Conservation (phyloP, 371 early-diverging fungal genomes). For the Syncephalastrum sp. region DNA sequence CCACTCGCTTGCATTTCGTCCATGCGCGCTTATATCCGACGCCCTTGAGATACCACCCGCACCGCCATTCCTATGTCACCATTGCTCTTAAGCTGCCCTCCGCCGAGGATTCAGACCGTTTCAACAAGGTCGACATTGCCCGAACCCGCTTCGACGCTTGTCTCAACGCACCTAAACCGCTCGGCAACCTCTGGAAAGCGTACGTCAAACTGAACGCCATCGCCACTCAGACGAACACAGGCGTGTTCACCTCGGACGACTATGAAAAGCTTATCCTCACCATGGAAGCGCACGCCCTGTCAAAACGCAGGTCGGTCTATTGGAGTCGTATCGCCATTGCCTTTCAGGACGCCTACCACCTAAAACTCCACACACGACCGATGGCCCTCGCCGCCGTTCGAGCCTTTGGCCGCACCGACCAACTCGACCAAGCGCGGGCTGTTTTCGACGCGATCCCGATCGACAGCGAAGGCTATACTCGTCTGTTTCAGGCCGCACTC, state of each 20-base stretch:
- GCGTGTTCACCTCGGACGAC: constrained; percentile 16
- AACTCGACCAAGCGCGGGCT: constrained; percentile 10
- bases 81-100: too few relatives aligned
- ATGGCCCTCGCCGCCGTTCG: constrained; percentile 23
- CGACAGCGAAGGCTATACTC: constrained; percentile 12
- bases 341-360: constrained; percentile 16
- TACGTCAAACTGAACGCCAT: constrained; percentile 11
- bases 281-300: constrained; percentile 8
- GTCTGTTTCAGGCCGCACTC: constrained; percentile 24
- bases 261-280: constrained; percentile 31
- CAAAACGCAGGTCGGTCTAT: constrained; percentile 14
- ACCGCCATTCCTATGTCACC: not conserved
- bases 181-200: constrained; percentile 12
- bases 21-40: constrained; percentile 4
- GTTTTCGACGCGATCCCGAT: constrained; percentile 17
- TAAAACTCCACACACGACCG: constrained; percentile 12
- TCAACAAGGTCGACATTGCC: too few relatives aligned
- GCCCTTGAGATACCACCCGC: constrained; percentile 5
- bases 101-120: too few relatives aligned
- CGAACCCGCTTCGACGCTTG: constrained; percentile 7
- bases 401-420: constrained; percentile 24
- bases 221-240: not conserved
- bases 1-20: constrained; percentile 1
- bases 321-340: constrained; percentile 22
- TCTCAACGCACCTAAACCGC: constrained; percentile 4